Evolutionary conservation across 495 filamentous ascomycete genomes (phyloP).

Genomic region (Lophium mytilinum): DNA sequence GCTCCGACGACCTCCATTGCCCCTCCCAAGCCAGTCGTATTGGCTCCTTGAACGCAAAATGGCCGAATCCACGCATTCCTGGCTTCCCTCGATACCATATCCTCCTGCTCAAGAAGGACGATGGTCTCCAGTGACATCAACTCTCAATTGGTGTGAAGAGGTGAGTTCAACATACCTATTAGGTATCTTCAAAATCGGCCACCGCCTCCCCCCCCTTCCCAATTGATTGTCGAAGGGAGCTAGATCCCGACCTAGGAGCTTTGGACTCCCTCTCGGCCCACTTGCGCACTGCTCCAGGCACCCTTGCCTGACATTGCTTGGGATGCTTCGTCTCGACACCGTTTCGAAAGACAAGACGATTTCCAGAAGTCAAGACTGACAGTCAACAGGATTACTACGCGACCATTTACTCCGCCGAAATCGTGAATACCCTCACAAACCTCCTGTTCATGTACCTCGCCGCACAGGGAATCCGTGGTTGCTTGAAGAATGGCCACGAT

Average conservation of each 20-base stretch:
- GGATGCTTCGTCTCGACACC: too few relatives aligned
- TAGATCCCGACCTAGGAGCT: too few relatives aligned
- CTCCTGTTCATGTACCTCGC: constrained; percentile 35
- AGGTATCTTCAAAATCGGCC: too few relatives aligned
- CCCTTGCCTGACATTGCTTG: too few relatives aligned
- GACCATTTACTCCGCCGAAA: constrained; percentile 36
- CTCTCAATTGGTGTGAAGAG: constrained; percentile 92
- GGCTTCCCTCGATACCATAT: constrained; percentile 61
- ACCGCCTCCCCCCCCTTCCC: too few relatives aligned
- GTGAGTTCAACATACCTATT: constrained; percentile 37
- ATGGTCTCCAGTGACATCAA: constrained; percentile 83
- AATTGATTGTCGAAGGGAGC: too few relatives aligned
- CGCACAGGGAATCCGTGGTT: constrained; percentile 32
- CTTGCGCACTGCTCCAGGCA: too few relatives aligned
- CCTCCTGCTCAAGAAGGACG: constrained; percentile 58
- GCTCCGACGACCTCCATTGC: not conserved
- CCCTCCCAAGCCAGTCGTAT: not conserved
- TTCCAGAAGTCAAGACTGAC: not conserved
- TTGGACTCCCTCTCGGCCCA: too few relatives aligned
- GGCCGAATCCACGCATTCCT: constrained; percentile 22
- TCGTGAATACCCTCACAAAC: constrained; percentile 39
- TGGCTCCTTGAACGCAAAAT: constrained; percentile 8
- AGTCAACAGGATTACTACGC: constrained; percentile 35
- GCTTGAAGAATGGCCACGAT: constrained; percentile 34
- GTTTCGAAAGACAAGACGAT: not conserved